A percentile compares a stretch with the other conserved stretches of the same genome.
phyloP scores from a whole-genome alignment of 805 yeast species.

The Myxozyma vanderwaltii region DNA sequence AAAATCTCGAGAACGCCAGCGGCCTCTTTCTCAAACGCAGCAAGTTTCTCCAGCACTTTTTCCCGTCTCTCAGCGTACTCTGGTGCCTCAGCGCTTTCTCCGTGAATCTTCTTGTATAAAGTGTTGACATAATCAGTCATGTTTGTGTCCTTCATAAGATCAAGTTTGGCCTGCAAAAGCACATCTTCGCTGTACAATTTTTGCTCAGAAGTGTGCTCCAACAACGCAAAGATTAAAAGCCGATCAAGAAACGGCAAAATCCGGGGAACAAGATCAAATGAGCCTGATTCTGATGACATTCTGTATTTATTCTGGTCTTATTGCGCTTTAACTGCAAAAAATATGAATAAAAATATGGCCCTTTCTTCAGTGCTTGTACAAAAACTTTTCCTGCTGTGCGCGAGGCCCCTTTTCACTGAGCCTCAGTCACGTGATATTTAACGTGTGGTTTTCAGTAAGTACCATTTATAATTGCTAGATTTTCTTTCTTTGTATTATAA shows the following conservation, averaged over 20 bases:
- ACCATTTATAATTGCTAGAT: too few relatives aligned
- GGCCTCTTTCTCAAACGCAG: slow-evolving; percentile 31
- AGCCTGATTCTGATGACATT: not conserved
- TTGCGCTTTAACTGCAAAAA: too few relatives aligned
- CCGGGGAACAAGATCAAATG: slow-evolving; percentile 40
- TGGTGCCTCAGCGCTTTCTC: slow-evolving; percentile 45
- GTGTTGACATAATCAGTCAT: slow-evolving; percentile 56
- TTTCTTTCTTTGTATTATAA: too few relatives aligned
- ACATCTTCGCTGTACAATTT: slow-evolving; percentile 51
- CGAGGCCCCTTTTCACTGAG: not conserved
- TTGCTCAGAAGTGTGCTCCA: slow-evolving; percentile 50
- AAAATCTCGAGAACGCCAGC: slow-evolving; percentile 21
- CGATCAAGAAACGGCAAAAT: slow-evolving; percentile 63
- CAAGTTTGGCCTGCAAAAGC: slow-evolving; percentile 53
- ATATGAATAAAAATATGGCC: too few relatives aligned
- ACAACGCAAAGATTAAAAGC: slow-evolving; percentile 57
- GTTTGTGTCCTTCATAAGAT: slow-evolving; percentile 58
- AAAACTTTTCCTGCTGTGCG: slow-evolving; percentile 10
- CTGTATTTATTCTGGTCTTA: too few relatives aligned
- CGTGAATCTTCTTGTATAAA: slow-evolving; percentile 49
- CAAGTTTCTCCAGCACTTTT: slow-evolving; percentile 43
- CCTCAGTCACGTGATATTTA: too few relatives aligned
- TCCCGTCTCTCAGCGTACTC: slow-evolving; percentile 45
- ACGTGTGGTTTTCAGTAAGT: too few relatives aligned
- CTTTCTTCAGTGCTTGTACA: not conserved